Evolutionary conservation across 495 filamentous ascomycete genomes (phyloP).

Genomic region (Aspergillus baeticus): DNA sequence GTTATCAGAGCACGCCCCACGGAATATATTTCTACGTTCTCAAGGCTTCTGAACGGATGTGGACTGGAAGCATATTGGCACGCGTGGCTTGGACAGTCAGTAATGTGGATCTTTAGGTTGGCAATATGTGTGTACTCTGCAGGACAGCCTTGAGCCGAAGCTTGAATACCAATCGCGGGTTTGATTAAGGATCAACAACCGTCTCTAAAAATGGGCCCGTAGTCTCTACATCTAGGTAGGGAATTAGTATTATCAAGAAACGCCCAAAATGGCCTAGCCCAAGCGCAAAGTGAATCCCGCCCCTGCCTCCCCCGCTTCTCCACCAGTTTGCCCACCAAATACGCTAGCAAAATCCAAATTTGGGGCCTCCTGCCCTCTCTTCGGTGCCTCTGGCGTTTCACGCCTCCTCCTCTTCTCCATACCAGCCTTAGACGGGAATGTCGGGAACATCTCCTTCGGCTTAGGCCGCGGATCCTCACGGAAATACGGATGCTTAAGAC

Average conservation of each 20-base stretch:
- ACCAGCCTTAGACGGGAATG: constrained; percentile 91
- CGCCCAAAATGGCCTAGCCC: constrained; percentile 31
- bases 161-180: neutral
- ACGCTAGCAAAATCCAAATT: constrained; percentile 69
- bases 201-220: too few species aligned
- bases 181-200: neutral
- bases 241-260: neutral
- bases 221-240: too few species aligned
- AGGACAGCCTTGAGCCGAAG: neutral
- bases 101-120: neutral
- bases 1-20: neutral
- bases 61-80: neutral
- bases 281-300: constrained; percentile 81
- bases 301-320: constrained; percentile 71
- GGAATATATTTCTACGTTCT: constrained; percentile 3
- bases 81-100: neutral
- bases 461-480: constrained; percentile 86
- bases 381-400: constrained; percentile 84
- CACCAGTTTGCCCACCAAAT: constrained; percentile 65
- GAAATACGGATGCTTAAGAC: constrained; percentile 82
- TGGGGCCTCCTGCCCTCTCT: constrained; percentile 67
- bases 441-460: constrained; percentile 81
- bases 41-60: neutral
- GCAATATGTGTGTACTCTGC: neutral
- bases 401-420: constrained; percentile 77